Evolutionary conservation across 352 stramenopile species (phyloP).

Genomic region (Pilasporangium apinafurcum): DNA sequence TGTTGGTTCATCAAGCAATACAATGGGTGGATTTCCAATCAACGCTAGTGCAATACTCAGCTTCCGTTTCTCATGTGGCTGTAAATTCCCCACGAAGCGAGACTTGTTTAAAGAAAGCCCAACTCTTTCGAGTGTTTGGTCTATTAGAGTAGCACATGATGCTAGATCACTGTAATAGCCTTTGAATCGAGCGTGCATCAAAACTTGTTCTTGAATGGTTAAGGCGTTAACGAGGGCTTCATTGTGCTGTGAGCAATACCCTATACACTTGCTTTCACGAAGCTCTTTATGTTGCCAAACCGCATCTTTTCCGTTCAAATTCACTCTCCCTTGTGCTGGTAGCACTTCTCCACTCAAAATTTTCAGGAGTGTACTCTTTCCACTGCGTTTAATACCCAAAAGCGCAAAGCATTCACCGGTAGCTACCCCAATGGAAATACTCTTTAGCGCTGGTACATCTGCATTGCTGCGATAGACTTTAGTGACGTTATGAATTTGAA

Average conservation of each 20-base stretch:
- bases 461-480: background rate
- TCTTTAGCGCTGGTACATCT: background rate
- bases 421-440: slow-evolving; percentile 9
- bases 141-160: background rate
- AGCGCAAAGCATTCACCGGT: slow-evolving; percentile 11
- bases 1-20: slow-evolving; percentile 12
- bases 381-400: slow-evolving; percentile 5
- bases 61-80: slow-evolving; percentile 1
- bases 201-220: slow-evolving; percentile 4
- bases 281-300: slow-evolving; percentile 11
- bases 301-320: slow-evolving; percentile 12
- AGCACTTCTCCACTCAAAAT: slow-evolving; percentile 14
- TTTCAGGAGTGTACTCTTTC: slow-evolving; percentile 9
- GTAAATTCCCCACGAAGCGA: slow-evolving; percentile 1
- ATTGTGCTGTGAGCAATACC: slow-evolving; percentile 67
- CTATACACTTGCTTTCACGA: slow-evolving; percentile 20
- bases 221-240: slow-evolving; percentile 9
- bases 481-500: slow-evolving; percentile 2
- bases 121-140: slow-evolving; percentile 1
- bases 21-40: slow-evolving; percentile 5
- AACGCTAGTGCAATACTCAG: slow-evolving; percentile 7
- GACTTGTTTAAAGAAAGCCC: background rate
- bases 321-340: slow-evolving; percentile 4
- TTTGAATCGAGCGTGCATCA: slow-evolving; percentile 1
- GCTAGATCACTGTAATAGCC: background rate